These are phyloP conservation scores for Panicum virgatum DNA, from an alignment of 202 grass and related monocot genomes.

Conservation along the genomic window DNA sequence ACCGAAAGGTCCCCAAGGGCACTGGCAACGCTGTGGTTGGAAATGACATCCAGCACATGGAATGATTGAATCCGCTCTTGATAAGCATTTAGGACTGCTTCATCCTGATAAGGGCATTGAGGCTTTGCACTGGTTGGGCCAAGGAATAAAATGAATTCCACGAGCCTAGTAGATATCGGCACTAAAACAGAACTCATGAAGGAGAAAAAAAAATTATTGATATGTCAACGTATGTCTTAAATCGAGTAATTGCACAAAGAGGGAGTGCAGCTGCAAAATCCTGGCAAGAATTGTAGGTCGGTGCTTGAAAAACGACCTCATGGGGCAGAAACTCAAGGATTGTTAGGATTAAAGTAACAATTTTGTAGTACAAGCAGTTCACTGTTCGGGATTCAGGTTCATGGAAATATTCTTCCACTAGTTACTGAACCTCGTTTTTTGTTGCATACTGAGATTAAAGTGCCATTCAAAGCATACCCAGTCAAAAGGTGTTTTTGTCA, in stretches of 20 bases:
- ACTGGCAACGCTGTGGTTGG: constrained; percentile 47
- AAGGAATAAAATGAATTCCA: not conserved
- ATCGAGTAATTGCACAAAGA: not conserved
- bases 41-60: constrained; percentile 10
- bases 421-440: not conserved
- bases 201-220: constrained; percentile 3
- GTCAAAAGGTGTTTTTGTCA: not conserved
- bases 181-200: not conserved
- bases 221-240: not conserved
- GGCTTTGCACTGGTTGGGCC: not conserved
- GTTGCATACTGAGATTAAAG: not conserved
- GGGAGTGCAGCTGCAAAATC: not conserved
- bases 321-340: not conserved
- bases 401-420: not conserved
- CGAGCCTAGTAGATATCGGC: not conserved
- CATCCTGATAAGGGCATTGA: not conserved
- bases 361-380: not conserved
- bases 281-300: not conserved
- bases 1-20: constrained; percentile 47
- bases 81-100: not conserved
- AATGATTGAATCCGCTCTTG: not conserved
- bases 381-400: not conserved
- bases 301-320: not conserved
- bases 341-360: not conserved
- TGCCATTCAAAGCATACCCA: not conserved